phyloP scores from a whole-genome alignment of 2,329 filamentous ascomycete species.

The Piedraia hortae region DNA sequence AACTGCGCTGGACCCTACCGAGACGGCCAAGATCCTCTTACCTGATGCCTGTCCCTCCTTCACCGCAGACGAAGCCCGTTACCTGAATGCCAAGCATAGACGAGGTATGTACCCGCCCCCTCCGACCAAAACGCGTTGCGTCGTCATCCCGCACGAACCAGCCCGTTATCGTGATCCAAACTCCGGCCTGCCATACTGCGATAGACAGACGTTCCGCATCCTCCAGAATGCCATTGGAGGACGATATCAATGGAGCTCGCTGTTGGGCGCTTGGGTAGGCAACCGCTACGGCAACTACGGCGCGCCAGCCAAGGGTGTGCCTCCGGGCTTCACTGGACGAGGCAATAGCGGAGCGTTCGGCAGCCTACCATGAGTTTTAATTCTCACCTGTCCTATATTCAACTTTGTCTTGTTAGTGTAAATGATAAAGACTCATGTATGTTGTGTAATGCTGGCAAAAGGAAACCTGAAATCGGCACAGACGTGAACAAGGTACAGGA shows the following conservation, averaged over 20 bases:
- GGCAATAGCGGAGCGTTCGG: too few species aligned
- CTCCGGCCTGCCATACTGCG: conserved; percentile 59
- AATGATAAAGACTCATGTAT: too few species aligned
- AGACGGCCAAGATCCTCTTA: conserved; percentile 29
- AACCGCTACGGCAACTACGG: conserved; percentile 13
- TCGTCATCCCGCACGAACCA: conserved; percentile 38
- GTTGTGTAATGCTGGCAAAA: too few species aligned
- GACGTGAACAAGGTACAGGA: too few species aligned
- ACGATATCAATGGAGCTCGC: conserved; percentile 55
- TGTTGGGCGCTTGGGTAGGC: conserved; percentile 65
- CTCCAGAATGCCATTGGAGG: conserved; percentile 47
- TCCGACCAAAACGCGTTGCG: conserved; percentile 28
- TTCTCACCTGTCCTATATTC: too few species aligned
- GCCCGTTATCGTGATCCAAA: conserved; percentile 65
- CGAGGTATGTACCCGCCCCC: conserved; percentile 13
- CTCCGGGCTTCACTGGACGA: conserved; percentile 41
- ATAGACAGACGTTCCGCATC: conserved; percentile 53
- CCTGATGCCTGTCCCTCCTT: conserved; percentile 21
- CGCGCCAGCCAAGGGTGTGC: conserved; percentile 47
- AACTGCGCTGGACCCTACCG: conserved; percentile 21
- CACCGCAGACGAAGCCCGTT: conserved; percentile 21
- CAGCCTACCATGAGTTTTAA: too few species aligned
- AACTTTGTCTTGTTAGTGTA: too few species aligned
- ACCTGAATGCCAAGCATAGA: conserved; percentile 24
- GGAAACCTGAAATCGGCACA: too few species aligned